These are phyloP conservation scores for Gossypium mustelinum DNA, from an alignment of 345 rosid genomes.

Conservation along the genomic window DNA sequence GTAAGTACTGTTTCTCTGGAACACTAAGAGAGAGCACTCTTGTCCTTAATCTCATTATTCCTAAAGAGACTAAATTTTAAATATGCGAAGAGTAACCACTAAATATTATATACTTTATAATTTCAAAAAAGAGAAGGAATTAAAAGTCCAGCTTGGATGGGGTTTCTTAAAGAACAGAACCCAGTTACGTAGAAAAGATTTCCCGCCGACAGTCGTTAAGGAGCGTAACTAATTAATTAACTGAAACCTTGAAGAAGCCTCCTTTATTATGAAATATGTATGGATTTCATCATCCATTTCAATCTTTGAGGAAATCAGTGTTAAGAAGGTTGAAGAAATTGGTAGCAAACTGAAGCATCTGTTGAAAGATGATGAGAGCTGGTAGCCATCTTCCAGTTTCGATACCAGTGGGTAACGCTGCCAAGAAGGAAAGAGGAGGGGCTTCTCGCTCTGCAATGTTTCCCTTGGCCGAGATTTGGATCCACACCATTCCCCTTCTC, in stretches of 20 bases:
- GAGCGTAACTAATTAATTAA: slow-evolving; percentile 12
- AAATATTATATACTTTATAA: no score
- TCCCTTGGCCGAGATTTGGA: slow-evolving; percentile 29
- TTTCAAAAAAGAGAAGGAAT: no score
- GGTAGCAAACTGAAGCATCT: neutral
- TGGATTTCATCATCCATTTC: neutral
- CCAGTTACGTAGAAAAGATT: neutral
- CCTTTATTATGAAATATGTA: neutral
- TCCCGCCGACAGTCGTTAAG: slow-evolving; percentile 29
- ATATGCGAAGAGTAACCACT: no score
- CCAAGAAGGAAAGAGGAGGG: slow-evolving; percentile 23
- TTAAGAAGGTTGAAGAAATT: slow-evolving; percentile 18
- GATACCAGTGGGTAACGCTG: slow-evolving; percentile 6
- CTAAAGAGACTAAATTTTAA: no score
- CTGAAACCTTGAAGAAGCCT: neutral
- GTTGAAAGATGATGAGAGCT: slow-evolving; percentile 25
- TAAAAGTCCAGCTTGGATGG: no score
- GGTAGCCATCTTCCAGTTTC: slow-evolving; percentile 34
- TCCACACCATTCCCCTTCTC: slow-evolving; percentile 49
- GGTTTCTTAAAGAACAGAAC: no score
- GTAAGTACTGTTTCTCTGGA: no score
- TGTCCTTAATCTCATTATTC: no score
- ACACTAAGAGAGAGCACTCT: no score
- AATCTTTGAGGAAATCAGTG: neutral
- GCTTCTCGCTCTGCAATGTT: slow-evolving; percentile 20